Percentiles rank a stretch among this genome's conserved stretches.
Evolutionary conservation across 805 yeast species (phyloP).

Genomic region (Wickerhamiella vanderwaltii): DNA sequence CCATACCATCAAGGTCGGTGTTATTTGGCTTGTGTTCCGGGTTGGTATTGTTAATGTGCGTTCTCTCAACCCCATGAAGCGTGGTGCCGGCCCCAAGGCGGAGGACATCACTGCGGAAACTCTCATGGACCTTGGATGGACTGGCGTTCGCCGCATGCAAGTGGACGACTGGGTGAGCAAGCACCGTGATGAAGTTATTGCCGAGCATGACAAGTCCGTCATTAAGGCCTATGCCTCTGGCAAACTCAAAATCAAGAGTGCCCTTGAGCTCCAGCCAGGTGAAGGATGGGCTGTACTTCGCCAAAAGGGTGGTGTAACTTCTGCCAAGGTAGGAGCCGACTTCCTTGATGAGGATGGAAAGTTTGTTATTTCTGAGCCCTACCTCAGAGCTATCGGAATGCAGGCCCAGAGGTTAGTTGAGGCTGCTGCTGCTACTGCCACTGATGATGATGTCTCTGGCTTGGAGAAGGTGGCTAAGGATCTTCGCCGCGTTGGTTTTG

Average conservation of each 20-base stretch:
- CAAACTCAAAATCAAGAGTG: conserved; percentile 44
- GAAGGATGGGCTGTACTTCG: conserved; percentile 51
- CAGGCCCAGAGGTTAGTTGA: background rate
- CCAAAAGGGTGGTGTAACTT: conserved; percentile 13
- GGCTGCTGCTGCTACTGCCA: conserved; percentile 5
- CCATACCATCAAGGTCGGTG: conserved; percentile 50
- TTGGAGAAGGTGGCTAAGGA: conserved; percentile 15
- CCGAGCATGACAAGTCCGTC: conserved; percentile 56
- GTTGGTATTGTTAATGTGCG: conserved; percentile 73
- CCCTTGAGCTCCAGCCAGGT: conserved; percentile 52
- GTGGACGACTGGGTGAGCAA: conserved; percentile 57
- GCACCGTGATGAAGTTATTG: conserved; percentile 52
- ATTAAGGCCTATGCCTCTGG: conserved; percentile 69
- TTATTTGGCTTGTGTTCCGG: conserved; percentile 47
- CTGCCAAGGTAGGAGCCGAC: conserved; percentile 15
- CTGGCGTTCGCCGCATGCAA: conserved; percentile 72
- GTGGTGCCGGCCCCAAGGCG: conserved; percentile 16
- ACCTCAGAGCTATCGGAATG: conserved; percentile 13
- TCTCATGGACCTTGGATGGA: conserved; percentile 73
- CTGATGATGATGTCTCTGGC: conserved; percentile 10
- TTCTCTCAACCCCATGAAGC: conserved; percentile 33
- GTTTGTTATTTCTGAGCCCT: conserved; percentile 19
- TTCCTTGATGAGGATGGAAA: conserved; percentile 11
- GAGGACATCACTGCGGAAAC: conserved; percentile 37
- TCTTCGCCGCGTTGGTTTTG: conserved; percentile 24